Base-by-base conservation (phyloP, 306 rosid species). In the Cucurbita ficifolia region DNA sequence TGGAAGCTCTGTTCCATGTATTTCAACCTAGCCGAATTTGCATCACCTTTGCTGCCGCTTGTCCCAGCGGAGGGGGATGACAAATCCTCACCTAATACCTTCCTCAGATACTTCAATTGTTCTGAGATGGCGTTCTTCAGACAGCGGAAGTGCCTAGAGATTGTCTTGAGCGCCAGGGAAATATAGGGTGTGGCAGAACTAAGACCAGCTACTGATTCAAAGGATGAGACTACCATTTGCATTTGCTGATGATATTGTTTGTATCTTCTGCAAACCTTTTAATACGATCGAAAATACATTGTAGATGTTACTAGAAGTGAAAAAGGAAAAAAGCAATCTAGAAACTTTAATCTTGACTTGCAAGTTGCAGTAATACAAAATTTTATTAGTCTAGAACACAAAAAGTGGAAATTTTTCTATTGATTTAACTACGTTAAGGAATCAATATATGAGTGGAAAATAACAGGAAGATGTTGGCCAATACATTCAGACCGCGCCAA, bases 171-270 rank as follows among this genome's bases (percentile, higher is more conserved):
- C 54, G 97, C 97, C 78, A 85, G 21, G 6, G 88, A 74, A 12
- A 91, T 77, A 80, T 84, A 89, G 5, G 99, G 99, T 2, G 99
- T 83, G 8, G 97, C 87, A 5, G 95, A 85, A 77, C 87, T 77
- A 6, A 94, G 90, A 52, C 97, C 99, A 7, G 96, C 87, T 4
- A 94, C 97, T 3, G 97, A 82, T 65, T 94, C 92, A 24, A 94
- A 94, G 10, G 99, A 89, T 21, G 92, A 79, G 75, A 94, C 86
- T 35, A 94, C 96, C 97, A 91, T 86, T 80, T 94, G 91, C 96
- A 94, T 91, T 77, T 94, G 99, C 49, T 87, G 97, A 77, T 89
- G 84, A 79, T 94, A 94, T 77, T 94, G 99, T 81, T 79, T 94
- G 86, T 83, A 84, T 77, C 86, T 87, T 82, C 87, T 80, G 59